A percentile compares a stretch with the other conserved stretches of the same genome.
Conservation (phyloP, 2,329 filamentous ascomycete genomes). For the Fusarium odoratissimum region DNA sequence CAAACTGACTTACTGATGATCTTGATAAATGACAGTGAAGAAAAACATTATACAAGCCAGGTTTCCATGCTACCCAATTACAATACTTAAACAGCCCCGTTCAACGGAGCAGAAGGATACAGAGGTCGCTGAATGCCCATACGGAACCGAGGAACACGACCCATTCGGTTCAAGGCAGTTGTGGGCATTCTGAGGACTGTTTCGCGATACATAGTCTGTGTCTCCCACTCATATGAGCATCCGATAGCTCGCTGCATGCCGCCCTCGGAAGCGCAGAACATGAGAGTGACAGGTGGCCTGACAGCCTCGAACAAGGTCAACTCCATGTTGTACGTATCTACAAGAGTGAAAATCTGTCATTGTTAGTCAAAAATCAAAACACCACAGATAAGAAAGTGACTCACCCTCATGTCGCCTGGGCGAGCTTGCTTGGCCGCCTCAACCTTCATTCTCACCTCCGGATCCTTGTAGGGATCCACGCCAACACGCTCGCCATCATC, state of each 20-base stretch:
- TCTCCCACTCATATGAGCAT: slow-evolving; percentile 46
- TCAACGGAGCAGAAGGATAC: slow-evolving; percentile 33
- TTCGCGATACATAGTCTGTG: slow-evolving; percentile 44
- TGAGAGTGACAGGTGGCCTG: slow-evolving; percentile 41
- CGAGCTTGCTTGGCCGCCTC: slow-evolving; percentile 43
- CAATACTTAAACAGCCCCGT: slow-evolving; percentile 19
- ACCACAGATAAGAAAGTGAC: neutral
- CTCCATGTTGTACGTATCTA: slow-evolving; percentile 52
- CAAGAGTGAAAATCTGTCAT: slow-evolving; percentile 50
- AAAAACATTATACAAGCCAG: neutral
- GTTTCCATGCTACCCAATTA: neutral
- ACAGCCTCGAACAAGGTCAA: slow-evolving; percentile 50
- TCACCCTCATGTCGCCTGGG: slow-evolving; percentile 46
- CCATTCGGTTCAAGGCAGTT: slow-evolving; percentile 41
- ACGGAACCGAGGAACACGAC: slow-evolving; percentile 41
- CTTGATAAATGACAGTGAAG: neutral
- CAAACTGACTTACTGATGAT: neutral
- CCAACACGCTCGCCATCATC: slow-evolving; percentile 43
- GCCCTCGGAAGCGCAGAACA: slow-evolving; percentile 45
- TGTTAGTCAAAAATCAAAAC: neutral
- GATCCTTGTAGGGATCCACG: slow-evolving; percentile 43
- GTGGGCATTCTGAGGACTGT: slow-evolving; percentile 43
- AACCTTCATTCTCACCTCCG: slow-evolving; percentile 42
- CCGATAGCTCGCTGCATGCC: slow-evolving; percentile 45
- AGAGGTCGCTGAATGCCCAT: slow-evolving; percentile 41